Conservation (phyloP, 1,284 basidiomycete genomes). For the Cutaneotrichosporon curvatum region DNA sequence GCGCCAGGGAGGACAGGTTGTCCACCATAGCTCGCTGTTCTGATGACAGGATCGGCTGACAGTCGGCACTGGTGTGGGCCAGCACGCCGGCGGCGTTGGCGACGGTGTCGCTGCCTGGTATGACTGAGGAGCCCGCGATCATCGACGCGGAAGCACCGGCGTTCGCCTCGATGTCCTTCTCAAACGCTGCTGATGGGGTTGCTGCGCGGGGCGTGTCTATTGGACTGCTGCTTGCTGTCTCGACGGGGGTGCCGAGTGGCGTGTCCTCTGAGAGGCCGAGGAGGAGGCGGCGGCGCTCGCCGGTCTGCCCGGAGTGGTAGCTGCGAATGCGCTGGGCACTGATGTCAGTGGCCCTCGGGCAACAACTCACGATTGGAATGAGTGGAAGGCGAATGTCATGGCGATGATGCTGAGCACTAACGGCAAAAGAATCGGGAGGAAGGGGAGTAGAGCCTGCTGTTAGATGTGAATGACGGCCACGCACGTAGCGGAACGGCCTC, state of each 20-base stretch:
- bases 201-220: background rate
- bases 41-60: constrained; percentile 25
- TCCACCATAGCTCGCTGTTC: constrained; percentile 30
- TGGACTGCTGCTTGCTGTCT: background rate
- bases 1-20: constrained; percentile 26
- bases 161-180: background rate
- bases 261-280: background rate
- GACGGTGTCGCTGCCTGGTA: too few relatives aligned
- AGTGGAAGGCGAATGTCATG: constrained; percentile 24
- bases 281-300: background rate
- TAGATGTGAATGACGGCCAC: constrained; percentile 6
- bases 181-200: background rate
- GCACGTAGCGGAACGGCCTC: constrained; percentile 34
- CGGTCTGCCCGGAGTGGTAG: background rate
- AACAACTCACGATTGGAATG: constrained; percentile 25
- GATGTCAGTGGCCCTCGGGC: background rate
- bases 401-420: constrained; percentile 23
- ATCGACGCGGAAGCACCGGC: background rate
- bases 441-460: constrained; percentile 20
- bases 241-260: background rate
- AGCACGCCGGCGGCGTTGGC: background rate
- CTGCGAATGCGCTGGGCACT: constrained; percentile 9
- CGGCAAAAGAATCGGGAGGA: constrained; percentile 32
- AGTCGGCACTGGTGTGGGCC: background rate
- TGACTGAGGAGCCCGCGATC: too few relatives aligned